phyloP scores from a whole-genome alignment of 371 early-diverging fungal species.

The Rhizopus stolonifer region DNA sequence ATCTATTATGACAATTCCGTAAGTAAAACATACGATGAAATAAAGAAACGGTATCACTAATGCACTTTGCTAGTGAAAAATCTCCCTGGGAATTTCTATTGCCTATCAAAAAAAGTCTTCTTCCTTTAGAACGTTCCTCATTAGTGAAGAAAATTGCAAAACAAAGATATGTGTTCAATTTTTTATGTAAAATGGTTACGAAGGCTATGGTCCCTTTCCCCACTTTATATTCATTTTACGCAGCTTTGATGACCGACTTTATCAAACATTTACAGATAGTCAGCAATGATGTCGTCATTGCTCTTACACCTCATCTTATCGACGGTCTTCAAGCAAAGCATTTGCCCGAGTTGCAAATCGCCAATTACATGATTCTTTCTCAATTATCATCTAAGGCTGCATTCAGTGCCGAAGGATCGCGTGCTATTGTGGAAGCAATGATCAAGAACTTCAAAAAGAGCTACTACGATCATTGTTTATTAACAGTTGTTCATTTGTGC shows the following conservation, averaged over 20 bases:
- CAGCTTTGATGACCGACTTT: conserved; percentile 62
- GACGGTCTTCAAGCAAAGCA: conserved; percentile 48
- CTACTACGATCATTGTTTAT: conserved; percentile 44
- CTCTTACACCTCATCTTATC: conserved; percentile 62
- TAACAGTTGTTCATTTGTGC: conserved; percentile 64
- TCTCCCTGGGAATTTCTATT: conserved; percentile 70
- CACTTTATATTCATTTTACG: conserved; percentile 67
- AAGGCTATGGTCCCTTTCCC: conserved; percentile 44
- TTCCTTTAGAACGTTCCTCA: conserved; percentile 61
- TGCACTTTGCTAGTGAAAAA: conserved; percentile 37
- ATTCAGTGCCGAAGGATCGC: conserved; percentile 51
- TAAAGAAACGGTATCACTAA: too few relatives aligned
- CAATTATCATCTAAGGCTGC: conserved; percentile 58
- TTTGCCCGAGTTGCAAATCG: conserved; percentile 56
- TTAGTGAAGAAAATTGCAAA: conserved; percentile 60
- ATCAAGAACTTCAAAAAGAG: conserved; percentile 32
- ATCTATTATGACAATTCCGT: conserved; percentile 65
- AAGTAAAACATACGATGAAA: too few relatives aligned
- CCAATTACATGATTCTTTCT: conserved; percentile 69
- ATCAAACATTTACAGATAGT: conserved; percentile 50
- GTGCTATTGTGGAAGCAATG: conserved; percentile 45
- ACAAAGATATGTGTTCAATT: conserved; percentile 64
- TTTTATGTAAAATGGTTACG: conserved; percentile 63
- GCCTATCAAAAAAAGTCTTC: conserved; percentile 56
- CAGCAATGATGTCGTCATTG: conserved; percentile 42